phyloP scores from a whole-genome alignment of 106 monocot genomes.

The Dioscorea zingiberensis region DNA sequence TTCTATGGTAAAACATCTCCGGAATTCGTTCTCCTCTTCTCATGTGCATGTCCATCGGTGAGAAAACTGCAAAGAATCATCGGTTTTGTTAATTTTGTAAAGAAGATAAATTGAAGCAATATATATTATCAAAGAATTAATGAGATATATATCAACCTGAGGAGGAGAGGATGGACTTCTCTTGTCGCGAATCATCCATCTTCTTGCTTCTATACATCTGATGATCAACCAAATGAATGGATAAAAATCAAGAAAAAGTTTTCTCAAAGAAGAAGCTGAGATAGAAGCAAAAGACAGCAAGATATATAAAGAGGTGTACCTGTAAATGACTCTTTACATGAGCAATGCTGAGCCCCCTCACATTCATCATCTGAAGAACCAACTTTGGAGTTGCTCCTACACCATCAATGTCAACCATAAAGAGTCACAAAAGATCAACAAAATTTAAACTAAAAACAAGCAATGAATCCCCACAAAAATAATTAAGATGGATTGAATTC shows the following conservation, averaged over 20 bases:
- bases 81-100: not conserved
- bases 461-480: not conserved
- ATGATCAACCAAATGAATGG: not conserved
- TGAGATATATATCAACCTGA: constrained; percentile 11
- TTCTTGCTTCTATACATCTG: constrained; percentile 87
- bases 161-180: constrained; percentile 31
- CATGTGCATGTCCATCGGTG: constrained; percentile 31
- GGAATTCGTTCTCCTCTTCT: constrained; percentile 26
- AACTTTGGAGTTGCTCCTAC: constrained; percentile 96
- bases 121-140: not conserved
- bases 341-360: constrained; percentile 92
- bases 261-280: not conserved
- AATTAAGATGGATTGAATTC: too few relatives aligned
- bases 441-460: not conserved
- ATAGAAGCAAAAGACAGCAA: not conserved
- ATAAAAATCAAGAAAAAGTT: constrained; percentile 7
- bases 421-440: not conserved
- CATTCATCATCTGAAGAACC: constrained; percentile 99
- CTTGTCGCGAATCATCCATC: constrained; percentile 52
- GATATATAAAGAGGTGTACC: constrained; percentile 25
- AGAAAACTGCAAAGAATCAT: constrained; percentile 19
- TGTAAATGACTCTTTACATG: constrained; percentile 98
- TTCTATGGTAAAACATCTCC: constrained; percentile 40
- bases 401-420: constrained; percentile 4
- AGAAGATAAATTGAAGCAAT: not conserved